Evolutionary conservation across 2,329 filamentous ascomycete species (phyloP), one percentile per base, ranked within the genome.

Genomic region (Pseudocercospora ulei): DNA sequence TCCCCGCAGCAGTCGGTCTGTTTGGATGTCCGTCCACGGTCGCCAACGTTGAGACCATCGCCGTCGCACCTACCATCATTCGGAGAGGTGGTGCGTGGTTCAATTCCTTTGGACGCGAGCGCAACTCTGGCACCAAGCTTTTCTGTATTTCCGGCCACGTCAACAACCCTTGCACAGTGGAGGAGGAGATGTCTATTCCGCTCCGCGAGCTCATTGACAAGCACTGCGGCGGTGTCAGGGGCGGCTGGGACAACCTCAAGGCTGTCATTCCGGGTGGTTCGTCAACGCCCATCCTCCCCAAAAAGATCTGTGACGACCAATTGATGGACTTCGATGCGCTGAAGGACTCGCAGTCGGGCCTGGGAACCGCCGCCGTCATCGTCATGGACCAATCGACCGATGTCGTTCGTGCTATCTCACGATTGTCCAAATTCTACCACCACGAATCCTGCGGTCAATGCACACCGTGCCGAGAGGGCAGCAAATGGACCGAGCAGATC

Each of bases 361-460:
- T 98, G 8, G 90, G 90, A 54, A 98, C 90, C 4, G 90, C 90
- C 3, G 90, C 90, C 42, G 88, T 98, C 53, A 94, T 98, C 58
- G 90, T 98, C 63, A 94, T 98, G 83, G 90, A 98, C 69, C 92
- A 96, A 74, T 88, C 81, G 58, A 83, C 90, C 49, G 90, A 98
- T 62, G 82, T 98, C 36, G 86, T 98, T 52, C 82, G 88, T 50
- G 84, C 85, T 59, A 96, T 98, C 61, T 80, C 83, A 49, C 80
- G 90, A 55, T 77, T 98, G 55, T 84, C 82, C 57, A 84, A 88
- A 64, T 98, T 98, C 72, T 98, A 98, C 73, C 82, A 87, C 66
- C 90, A 98, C 70, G 90, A 98, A 72, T 87, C 80, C 52, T 98
- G 90, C 65, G 90, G 90, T 44, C 90, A 98, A 70, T 98, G 90